Conservation (phyloP, 441 rosid species). For the Erodium trifolium region DNA sequence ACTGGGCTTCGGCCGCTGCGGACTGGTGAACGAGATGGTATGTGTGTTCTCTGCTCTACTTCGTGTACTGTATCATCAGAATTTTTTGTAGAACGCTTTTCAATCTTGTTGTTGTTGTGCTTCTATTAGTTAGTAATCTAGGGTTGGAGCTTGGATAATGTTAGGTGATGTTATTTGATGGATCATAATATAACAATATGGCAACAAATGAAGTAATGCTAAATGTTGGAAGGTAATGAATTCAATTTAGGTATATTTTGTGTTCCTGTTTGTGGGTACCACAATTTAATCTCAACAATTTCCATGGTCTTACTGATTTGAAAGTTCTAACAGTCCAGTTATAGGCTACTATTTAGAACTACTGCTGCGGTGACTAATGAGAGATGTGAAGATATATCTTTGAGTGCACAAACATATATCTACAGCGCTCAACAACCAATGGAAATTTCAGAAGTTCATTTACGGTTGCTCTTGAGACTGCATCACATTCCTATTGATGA, state of each 20-base stretch:
- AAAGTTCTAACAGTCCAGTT: background rate
- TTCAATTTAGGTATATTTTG: background rate
- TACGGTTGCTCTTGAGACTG: background rate
- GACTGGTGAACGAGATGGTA: conserved; percentile 24
- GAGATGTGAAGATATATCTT: background rate
- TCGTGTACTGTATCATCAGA: background rate
- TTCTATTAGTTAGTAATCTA: background rate
- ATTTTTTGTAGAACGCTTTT: background rate
- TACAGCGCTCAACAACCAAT: background rate
- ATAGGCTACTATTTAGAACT: background rate
- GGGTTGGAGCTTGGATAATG: background rate
- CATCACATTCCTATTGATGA: too few relatives aligned
- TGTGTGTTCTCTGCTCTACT: background rate
- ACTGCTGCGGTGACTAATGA: background rate
- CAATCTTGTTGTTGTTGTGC: background rate
- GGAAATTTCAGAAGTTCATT: background rate
- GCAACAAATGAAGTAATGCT: background rate
- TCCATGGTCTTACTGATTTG: background rate
- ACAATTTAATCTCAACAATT: background rate
- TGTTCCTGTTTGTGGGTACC: background rate
- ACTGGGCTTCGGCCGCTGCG: conserved; percentile 37
- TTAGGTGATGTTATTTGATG: background rate
- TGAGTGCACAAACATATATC: background rate
- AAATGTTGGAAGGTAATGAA: background rate
- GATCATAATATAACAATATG: background rate